Evolutionary conservation across 2,329 filamentous ascomycete species (phyloP).

Genomic region (Neofusicoccum sp.): DNA sequence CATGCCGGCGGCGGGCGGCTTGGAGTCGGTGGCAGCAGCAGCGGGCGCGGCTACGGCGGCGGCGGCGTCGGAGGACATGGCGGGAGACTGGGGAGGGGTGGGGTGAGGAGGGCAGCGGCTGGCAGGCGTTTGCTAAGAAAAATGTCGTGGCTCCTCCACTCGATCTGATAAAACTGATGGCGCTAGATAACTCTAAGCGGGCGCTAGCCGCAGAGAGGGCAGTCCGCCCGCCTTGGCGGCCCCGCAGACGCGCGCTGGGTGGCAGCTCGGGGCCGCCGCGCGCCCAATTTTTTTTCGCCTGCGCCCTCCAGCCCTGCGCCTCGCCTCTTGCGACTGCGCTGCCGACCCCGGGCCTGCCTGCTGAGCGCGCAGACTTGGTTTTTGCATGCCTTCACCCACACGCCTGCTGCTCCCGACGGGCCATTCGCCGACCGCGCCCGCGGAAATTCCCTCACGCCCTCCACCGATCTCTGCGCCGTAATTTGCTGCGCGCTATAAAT

Average conservation of each 20-base stretch:
- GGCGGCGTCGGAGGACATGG: conserved; percentile 5
- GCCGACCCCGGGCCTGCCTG: background rate
- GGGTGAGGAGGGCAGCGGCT: background rate
- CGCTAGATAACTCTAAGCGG: conserved; percentile 19
- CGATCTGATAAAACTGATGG: conserved; percentile 18
- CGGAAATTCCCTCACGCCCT: conserved; percentile 10
- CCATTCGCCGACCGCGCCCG: background rate
- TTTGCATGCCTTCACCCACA: background rate
- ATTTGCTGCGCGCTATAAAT: background rate
- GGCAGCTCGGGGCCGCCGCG: conserved; percentile 7
- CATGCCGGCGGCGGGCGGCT: conserved; percentile 55
- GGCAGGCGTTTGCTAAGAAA: conserved; percentile 15
- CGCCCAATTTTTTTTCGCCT: conserved; percentile 13
- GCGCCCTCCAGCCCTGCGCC: conserved; percentile 8
- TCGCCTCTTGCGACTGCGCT: conserved; percentile 9
- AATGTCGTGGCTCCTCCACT: conserved; percentile 9
- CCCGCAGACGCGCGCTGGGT: conserved; percentile 1
- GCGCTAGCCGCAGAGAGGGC: background rate
- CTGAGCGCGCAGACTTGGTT: background rate
- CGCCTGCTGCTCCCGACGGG: background rate
- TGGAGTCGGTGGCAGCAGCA: conserved; percentile 32
- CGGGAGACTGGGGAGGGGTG: conserved; percentile 8
- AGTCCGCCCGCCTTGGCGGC: conserved; percentile 1
- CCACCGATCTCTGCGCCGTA: background rate
- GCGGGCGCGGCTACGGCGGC: conserved; percentile 28